These are phyloP conservation scores for Globisporangium uncinulatum DNA, from an alignment of 352 stramenopile genomes.

Conservation along the genomic window DNA sequence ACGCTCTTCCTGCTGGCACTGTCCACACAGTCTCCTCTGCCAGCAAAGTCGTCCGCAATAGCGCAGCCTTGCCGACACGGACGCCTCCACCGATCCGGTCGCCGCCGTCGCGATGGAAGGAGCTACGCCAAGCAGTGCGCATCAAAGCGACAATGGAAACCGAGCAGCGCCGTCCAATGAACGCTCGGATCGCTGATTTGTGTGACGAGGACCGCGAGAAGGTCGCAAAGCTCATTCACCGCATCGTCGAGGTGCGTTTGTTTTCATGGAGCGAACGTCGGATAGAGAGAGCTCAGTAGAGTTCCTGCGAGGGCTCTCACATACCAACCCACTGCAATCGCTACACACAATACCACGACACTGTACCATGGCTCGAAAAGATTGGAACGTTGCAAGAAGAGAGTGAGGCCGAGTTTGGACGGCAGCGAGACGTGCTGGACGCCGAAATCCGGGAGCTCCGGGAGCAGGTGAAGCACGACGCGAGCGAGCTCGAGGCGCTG, in stretches of 20 bases:
- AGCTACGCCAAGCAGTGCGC: constrained; percentile 59
- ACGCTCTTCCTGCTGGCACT: too few species aligned
- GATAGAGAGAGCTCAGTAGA: too few species aligned
- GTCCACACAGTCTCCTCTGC: constrained; percentile 14
- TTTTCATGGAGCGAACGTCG: too few species aligned
- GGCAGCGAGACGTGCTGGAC: constrained; percentile 30
- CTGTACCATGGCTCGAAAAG: constrained; percentile 8
- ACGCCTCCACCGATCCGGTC: not conserved
- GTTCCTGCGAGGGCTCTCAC: too few species aligned
- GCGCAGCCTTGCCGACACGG: not conserved
- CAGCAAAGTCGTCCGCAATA: constrained; percentile 15
- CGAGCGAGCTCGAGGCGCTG: constrained; percentile 44
- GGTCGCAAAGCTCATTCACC: constrained; percentile 68
- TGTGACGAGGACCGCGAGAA: constrained; percentile 76
- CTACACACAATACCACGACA: not conserved
- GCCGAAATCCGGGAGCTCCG: constrained; percentile 49
- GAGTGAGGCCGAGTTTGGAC: constrained; percentile 39
- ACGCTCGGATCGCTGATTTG: constrained; percentile 60
- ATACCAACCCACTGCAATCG: too few species aligned
- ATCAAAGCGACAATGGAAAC: constrained; percentile 49
- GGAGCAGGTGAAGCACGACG: constrained; percentile 33
- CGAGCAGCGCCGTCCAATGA: constrained; percentile 1
- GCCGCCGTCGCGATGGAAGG: constrained; percentile 51
- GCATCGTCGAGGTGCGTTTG: constrained; percentile 55
- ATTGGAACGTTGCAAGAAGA: constrained; percentile 51